phyloP scores from a whole-genome alignment of 2,329 filamentous ascomycete genomes.

The Apiospora rasikravindrae region DNA sequence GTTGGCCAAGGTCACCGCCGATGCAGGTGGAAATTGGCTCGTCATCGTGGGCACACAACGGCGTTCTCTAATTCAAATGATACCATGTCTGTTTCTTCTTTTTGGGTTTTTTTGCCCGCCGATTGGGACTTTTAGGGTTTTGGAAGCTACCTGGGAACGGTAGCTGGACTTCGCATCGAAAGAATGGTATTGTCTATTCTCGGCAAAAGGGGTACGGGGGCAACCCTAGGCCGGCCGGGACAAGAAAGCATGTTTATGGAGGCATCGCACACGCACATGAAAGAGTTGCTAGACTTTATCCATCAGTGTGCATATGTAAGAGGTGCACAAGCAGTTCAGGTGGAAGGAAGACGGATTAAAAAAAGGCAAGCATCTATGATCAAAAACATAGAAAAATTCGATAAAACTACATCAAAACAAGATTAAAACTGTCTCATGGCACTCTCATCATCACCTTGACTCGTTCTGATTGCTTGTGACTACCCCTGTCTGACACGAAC shows the following conservation, averaged over 20 bases:
- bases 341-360: conserved; percentile 15
- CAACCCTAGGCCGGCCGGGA: neutral
- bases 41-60: conserved; percentile 17
- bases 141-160: conserved; percentile 4
- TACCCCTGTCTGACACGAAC: conserved; percentile 5
- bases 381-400: conserved; percentile 20
- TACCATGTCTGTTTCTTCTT: conserved; percentile 18
- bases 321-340: neutral
- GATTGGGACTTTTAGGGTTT: neutral
- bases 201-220: neutral
- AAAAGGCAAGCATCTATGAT: conserved; percentile 15
- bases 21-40: neutral
- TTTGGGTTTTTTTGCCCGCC: neutral
- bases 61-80: conserved; percentile 20
- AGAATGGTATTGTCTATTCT: conserved; percentile 20
- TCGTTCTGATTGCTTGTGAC: neutral
- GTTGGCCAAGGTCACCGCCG: conserved; percentile 12
- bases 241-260: conserved; percentile 3
- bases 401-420: conserved; percentile 20
- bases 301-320: neutral
- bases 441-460: neutral
- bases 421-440: conserved; percentile 17
- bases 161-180: conserved; percentile 9
- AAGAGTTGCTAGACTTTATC: conserved; percentile 3
- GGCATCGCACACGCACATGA: neutral